Base-by-base conservation (phyloP, 2,329 filamentous ascomycete genomes). In the Pestalotiopsis sp. region DNA sequence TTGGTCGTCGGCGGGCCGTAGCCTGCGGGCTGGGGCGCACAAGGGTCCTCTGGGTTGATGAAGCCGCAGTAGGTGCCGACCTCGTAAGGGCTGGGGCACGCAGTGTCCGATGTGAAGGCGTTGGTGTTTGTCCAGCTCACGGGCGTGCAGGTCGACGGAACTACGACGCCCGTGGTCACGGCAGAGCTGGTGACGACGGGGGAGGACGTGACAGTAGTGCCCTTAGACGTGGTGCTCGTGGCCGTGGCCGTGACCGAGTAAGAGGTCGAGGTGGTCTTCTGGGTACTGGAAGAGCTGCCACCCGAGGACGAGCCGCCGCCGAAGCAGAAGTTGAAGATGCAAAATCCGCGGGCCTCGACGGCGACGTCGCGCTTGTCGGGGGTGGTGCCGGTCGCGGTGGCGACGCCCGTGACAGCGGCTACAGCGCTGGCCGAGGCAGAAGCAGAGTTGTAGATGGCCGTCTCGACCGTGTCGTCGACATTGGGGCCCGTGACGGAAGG, bases 41-140 rank as follows among this genome's bases (percentile, higher is more conserved):
- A 81, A 61, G 78, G 72, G 63, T 81, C 79, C 27, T 78, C 72
- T 7, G 79, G 79, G 69, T 80, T 80, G 72, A 80, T 77, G 71
- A 80, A 80, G 25, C 79, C 78, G 62, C 78, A 79, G 73, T 74
- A 79, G 7, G 77, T 79, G 27, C 77, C 77, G 13, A 71, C 73
- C 68, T 79, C 77, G 20, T 74, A 75, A 4, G 71, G 70, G 6
- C 74, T 78, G 7, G 75, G 70, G 71, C 77, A 79, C 25, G 74
- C 67, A n/a, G 72, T 68, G 36, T 65, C 69, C 9, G 75, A 71
- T 31, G 74, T 75, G 61, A 72, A 74, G 25, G 65, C 25, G 49
- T 61, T 66, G 13, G 61, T 69, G 68, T 69, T 69, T 25, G 68
- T 68, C 68, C 68, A 69, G 66, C 66, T 69, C 12, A 68, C 61